Percentiles rank a stretch among this genome's conserved stretches.
Evolutionary conservation across 2,329 filamentous ascomycete genomes (phyloP).

Genomic region (Stenocarpella maydis): DNA sequence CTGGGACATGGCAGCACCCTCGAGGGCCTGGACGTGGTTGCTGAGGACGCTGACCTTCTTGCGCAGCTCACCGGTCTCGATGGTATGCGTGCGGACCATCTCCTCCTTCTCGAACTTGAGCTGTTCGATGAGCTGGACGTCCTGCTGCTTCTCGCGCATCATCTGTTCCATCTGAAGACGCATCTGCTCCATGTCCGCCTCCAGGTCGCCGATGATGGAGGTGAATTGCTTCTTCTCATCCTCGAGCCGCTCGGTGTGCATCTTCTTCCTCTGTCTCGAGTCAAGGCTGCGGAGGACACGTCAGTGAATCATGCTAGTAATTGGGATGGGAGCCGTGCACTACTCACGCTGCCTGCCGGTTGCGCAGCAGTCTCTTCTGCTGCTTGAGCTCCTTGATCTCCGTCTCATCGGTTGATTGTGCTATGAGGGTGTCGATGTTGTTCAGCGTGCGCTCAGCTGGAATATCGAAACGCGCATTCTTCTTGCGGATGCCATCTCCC

Average conservation of each 20-base stretch:
- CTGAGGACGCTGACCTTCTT: conserved; percentile 89
- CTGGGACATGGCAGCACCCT: conserved; percentile 62
- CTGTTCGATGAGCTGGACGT: conserved; percentile 77
- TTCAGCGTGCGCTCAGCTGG: conserved; percentile 88
- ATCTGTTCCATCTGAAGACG: conserved; percentile 75
- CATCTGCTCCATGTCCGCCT: conserved; percentile 77
- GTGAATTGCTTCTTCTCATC: conserved; percentile 95
- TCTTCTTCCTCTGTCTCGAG: conserved; percentile 96
- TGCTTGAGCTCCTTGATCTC: conserved; percentile 99
- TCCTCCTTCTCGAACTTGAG: conserved; percentile 90
- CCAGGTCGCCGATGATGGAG: conserved; percentile 76
- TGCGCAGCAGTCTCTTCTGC: conserved; percentile 92
- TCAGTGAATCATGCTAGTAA: conserved; percentile 34
- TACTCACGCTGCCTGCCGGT: conserved; percentile 94
- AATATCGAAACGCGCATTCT: conserved; percentile 98
- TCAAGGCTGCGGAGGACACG: conserved; percentile 72
- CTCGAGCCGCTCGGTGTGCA: conserved; percentile 95
- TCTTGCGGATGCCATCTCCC: conserved; percentile 94
- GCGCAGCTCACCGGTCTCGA: conserved; percentile 89
- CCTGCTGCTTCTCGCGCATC: conserved; percentile 76
- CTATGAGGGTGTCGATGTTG: conserved; percentile 95
- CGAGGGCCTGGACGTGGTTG: conserved; percentile 75
- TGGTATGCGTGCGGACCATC: conserved; percentile 85
- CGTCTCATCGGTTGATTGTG: conserved; percentile 85
- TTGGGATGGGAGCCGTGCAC: conserved; percentile 26